Base-by-base conservation (phyloP, 1,284 basidiomycete genomes). In the Trichosporon inkin region DNA sequence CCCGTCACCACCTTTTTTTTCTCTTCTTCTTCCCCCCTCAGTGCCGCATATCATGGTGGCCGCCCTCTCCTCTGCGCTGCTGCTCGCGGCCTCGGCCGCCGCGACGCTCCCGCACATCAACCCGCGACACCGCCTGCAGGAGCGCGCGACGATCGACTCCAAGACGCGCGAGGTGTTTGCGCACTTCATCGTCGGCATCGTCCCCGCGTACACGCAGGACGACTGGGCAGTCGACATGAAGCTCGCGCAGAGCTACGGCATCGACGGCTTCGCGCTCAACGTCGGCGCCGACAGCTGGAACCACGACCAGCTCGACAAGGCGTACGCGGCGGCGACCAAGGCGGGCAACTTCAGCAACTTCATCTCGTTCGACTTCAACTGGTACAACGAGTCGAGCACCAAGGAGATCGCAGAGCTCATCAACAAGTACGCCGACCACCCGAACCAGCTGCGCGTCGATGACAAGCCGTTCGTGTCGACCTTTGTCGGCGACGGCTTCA, bases 141-240 rank as follows among this genome's bases (percentile, higher is more conserved):
- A 49, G 44, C 44, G 44, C 22, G 44, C 44, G 24, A 17, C 44
- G 44, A 49, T 49, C 24, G 44, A 49, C 44, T 49, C 44, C 13
- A 49, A 49, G 44, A 49, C 44, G 14, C 44, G 44, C 44, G 68
- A 71, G 34, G 74, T 77, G 32, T 76, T 76, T 61, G 77, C 77
- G 11, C 71, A 92, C 85, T 59, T 82, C 78, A 72, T 93, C 90
- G 70, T 85, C 92, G 20, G 86, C 82, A 61, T 79, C 76, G 2
- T 86, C 85, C 57, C 89, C 82, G 40, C 79, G 78, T 77, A 76
- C 61, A 54, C 56, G 2, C 56, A 64, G 13, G 41, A 51, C 8
- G 71, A 71, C 60, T 76, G 73, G 72, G 66, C 66, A 16, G 51
- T 55, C 16, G 78, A 79, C 60, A 77, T 78, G 60, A 49, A 57